phyloP scores from a whole-genome alignment of 345 rosid genomes.

The Salix exigua region DNA sequence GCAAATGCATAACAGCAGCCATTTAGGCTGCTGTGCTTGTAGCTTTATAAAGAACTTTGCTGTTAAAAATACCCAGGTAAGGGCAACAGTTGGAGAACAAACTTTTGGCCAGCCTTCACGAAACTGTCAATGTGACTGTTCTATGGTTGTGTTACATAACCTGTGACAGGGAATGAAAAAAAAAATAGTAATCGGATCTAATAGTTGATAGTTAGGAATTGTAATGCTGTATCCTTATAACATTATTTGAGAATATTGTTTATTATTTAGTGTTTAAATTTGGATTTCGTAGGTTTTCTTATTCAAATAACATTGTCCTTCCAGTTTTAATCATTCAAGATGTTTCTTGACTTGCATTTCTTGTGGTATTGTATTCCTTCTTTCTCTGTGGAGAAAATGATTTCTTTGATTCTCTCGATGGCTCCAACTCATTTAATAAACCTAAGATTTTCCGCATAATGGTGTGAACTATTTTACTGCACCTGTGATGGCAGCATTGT shows the following conservation, averaged over 20 bases:
- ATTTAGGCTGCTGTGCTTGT: conserved; percentile 1
- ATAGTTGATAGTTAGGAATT: no score
- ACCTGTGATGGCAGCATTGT: neutral
- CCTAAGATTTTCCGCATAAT: neutral
- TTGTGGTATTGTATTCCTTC: neutral
- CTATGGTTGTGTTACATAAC: no score
- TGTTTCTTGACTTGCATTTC: neutral
- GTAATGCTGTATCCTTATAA: no score
- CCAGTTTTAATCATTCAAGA: neutral
- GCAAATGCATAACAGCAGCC: neutral
- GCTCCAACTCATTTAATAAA: neutral
- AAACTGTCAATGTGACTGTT: no score
- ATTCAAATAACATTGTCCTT: no score
- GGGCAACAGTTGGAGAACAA: neutral
- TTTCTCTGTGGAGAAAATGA: neutral
- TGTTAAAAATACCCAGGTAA: neutral
- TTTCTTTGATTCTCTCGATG: neutral
- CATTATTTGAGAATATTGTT: no score
- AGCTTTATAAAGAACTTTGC: neutral
- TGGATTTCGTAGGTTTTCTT: no score
- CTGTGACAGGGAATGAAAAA: no score
- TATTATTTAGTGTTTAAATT: no score
- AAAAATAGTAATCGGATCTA: no score
- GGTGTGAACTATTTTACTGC: neutral
- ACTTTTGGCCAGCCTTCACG: neutral